These are phyloP conservation scores for Antrodiella citrinella DNA, from an alignment of 768 basidiomycete genomes.

Conservation along the genomic window DNA sequence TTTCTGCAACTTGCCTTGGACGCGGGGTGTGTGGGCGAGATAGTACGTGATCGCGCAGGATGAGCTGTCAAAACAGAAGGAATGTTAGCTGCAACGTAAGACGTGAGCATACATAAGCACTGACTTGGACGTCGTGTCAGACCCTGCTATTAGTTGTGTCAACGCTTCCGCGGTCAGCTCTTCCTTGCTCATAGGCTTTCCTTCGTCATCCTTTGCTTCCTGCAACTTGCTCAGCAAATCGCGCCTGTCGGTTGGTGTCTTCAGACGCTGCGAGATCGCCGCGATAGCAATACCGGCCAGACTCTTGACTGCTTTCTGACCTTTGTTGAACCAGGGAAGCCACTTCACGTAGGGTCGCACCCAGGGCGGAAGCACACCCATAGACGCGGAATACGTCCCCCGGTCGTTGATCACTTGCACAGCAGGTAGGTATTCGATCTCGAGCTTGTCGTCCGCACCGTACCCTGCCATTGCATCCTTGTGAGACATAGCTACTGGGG, in stretches of 20 bases:
- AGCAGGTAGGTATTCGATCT: slow-evolving; percentile 63
- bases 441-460: slow-evolving; percentile 34
- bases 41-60: slow-evolving; percentile 86
- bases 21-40: slow-evolving; percentile 58
- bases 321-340: slow-evolving; percentile 72
- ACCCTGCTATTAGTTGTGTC: slow-evolving; percentile 82
- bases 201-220: slow-evolving; percentile 67
- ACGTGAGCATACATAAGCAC: slow-evolving; percentile 16
- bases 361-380: slow-evolving; percentile 69
- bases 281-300: slow-evolving; percentile 76
- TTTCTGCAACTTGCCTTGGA: slow-evolving; percentile 63
- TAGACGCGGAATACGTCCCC: slow-evolving; percentile 78
- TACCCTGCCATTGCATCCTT: slow-evolving; percentile 50
- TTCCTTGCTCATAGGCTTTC: slow-evolving; percentile 69
- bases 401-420: slow-evolving; percentile 82
- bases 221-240: slow-evolving; percentile 82
- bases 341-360: slow-evolving; percentile 57
- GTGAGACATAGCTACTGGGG: slow-evolving; percentile 55
- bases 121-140: slow-evolving; percentile 90
- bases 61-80: slow-evolving; percentile 64
- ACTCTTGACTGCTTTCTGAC: slow-evolving; percentile 55
- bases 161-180: slow-evolving; percentile 87
- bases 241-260: slow-evolving; percentile 58
- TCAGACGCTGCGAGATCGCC: slow-evolving; percentile 54
- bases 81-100: slow-evolving; percentile 1